Base-by-base conservation (phyloP, 768 basidiomycete species). In the Tricholoma matsutake region DNA sequence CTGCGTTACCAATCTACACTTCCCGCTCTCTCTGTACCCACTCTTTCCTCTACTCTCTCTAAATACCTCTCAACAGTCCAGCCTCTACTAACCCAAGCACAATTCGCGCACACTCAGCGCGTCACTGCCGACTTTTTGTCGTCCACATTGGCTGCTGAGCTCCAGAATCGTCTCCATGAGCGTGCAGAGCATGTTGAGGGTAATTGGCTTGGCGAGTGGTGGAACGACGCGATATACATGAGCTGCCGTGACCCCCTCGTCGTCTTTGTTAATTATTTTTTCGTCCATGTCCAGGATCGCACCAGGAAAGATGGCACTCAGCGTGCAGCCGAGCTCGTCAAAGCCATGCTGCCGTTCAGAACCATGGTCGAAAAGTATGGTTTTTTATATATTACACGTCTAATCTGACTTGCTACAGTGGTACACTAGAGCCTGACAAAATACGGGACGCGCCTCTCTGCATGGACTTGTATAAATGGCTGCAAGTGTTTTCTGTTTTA, bases 161-260 rank as follows among this genome's bases (percentile, higher is more conserved):
- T 98, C 10, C 96, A 98, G 75, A 73, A 77, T 34, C 81, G 97
- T 3, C 81, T 98, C 35, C 81, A 92, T 70, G 80, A 83, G 22
- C 84, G 94, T 2, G 93, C 94, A 0, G 79, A 80, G 0, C 79
- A 85, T 25, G 83, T 84, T 1, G 73, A 73, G 56, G 79, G 77
- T 67, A 95, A 83, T 78, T 99, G 97, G 97, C 81, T 99, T 18
- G 83, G 84, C 52, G 94, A 96, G 56, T 99, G 97, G 97, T 99
- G 96, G 96, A 96, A 98, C 75, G 93, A 97, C 37, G 84, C 73
- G 6, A 95, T 94, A 16, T 92, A 91, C 71, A 88, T 93, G 88
- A 88, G 78, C 7, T 92, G 92, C 69, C 83, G 92, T 52, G 96
- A 96, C 67, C 87, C 95, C 1, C 92, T 97, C 54, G 89, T 96